Evolutionary conservation across 371 early-diverging fungal species (phyloP).

Genomic region (Sporodiniella umbellata): DNA sequence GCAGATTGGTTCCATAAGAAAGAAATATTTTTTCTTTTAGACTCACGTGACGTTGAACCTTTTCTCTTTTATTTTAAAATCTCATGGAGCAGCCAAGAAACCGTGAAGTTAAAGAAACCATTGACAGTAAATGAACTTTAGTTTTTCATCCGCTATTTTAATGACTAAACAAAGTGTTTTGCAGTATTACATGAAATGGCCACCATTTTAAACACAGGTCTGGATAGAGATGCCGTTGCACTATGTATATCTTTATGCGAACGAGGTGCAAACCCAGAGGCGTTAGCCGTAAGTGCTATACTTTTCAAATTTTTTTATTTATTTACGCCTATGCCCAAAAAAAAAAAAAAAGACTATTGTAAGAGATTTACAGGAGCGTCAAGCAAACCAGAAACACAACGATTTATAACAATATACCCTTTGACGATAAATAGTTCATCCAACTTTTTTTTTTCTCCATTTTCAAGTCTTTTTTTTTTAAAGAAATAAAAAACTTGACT

Average conservation of each 20-base stretch:
- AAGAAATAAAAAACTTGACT: no score
- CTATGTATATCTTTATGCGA: constrained; percentile 27
- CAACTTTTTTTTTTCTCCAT: neutral
- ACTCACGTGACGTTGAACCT: neutral
- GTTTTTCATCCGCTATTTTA: neutral
- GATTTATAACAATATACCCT: neutral
- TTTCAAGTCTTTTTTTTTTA: no score
- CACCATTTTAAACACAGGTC: constrained; percentile 17
- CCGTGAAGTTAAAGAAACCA: constrained; percentile 18
- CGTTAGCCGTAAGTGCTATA: constrained; percentile 17
- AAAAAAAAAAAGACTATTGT: constrained; percentile 17
- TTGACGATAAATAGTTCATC: neutral
- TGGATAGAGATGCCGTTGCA: constrained; percentile 19
- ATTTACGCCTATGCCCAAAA: no score
- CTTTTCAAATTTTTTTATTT: neutral
- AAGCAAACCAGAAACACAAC: constrained; percentile 3
- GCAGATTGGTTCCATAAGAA: neutral
- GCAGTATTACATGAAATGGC: constrained; percentile 22
- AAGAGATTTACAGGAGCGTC: constrained; percentile 16
- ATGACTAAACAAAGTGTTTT: neutral
- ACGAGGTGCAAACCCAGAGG: constrained; percentile 29
- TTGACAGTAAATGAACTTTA: constrained; percentile 13
- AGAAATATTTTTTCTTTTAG: neutral
- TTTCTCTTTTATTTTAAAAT: neutral
- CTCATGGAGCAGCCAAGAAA: constrained; percentile 17